Evolutionary conservation across 345 rosid genomes (phyloP), one percentile per base, ranked within the genome.

Genomic region (Aurinia saxatilis): DNA sequence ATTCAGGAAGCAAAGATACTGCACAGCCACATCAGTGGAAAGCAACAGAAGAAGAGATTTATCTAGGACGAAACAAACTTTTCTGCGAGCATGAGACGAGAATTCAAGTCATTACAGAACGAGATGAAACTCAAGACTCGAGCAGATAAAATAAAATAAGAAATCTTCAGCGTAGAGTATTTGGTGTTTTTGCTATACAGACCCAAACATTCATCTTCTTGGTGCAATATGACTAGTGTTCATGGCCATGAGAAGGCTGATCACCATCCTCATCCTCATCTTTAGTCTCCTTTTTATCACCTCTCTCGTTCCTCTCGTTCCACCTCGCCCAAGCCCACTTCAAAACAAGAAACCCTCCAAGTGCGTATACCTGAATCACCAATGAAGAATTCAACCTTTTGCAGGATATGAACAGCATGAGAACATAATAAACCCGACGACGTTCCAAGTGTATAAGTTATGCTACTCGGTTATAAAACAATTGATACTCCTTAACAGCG

Each of bases 291-390:
- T 79, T 79, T 60, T 76, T 75, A 49, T 58, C 73, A 34, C 58
- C 73, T 77, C 82, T 78, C 62, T 81, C 86, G 49, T 82, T 81
- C 74, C 96, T 80, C 78, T 88, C 96, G 14, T 79, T 78, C 96
- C 91, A 88, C 68, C 91, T 84, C 11, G 95, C 90, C 96, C 91
- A 84, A 1, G 80, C 77, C 98, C 98, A 91, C 62, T 73, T 82
- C 67, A 85, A 31, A 17, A 91, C 63, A 42, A 91, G 79, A 77
- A 91, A 82, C 38, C 95, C 98, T 49, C 96, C 88, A 52, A 87
- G 64, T 14, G 93, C 91, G 72, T 88, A 85, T 7, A 88, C 96
- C 91, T 91, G 86, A 53, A 44, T 34, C 6, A 66, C 17, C 42
- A 33, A 27, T 10, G 9, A 49, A 58, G 57, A 58, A 13, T 5